phyloP scores from a whole-genome alignment of 345 rosid genomes.

The Euphorbia lathyris region DNA sequence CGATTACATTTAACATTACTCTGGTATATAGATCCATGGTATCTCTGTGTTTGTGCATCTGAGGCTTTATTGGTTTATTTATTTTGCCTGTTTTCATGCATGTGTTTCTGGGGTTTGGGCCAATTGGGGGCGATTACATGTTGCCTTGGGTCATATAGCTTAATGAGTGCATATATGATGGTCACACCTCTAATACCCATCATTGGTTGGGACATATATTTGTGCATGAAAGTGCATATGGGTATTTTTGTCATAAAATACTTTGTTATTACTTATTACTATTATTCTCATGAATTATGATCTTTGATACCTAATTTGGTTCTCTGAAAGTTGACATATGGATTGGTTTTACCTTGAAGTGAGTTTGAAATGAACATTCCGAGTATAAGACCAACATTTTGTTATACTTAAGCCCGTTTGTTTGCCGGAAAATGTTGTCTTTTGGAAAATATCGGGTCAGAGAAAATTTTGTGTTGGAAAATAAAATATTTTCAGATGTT shows the following conservation, averaged over 20 bases:
- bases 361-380: not conserved
- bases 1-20: not conserved
- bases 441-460: no score
- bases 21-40: not conserved
- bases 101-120: not conserved
- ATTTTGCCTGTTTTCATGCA: not conserved
- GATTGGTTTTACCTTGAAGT: not conserved
- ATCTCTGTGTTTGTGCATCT: not conserved
- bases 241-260: no score
- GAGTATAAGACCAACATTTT: not conserved
- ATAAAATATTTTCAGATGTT: no score
- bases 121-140: not conserved
- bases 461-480: no score
- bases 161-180: not conserved
- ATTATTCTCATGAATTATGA: not conserved
- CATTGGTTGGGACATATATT: not conserved
- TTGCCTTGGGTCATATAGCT: not conserved
- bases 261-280: not conserved
- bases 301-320: not conserved
- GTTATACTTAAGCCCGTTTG: no score
- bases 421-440: no score
- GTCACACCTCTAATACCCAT: not conserved
- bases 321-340: not conserved
- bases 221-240: not conserved
- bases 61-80: not conserved